Evolutionary conservation across 2,329 filamentous ascomycete genomes (phyloP).

Genomic region (Zymoseptoria passerinii): DNA sequence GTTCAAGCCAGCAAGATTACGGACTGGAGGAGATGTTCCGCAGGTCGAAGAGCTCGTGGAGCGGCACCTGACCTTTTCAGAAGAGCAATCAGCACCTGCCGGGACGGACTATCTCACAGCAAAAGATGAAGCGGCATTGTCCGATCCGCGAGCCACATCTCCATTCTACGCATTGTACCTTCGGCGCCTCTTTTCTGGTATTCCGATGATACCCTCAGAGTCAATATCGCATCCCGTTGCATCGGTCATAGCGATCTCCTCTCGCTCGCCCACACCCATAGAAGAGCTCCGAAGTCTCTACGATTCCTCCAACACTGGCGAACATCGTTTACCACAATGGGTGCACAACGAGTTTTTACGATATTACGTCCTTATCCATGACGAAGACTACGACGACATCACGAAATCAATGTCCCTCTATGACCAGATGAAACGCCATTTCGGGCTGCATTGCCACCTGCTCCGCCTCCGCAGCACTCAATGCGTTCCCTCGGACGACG

Average conservation of each 20-base stretch:
- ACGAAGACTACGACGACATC: slow-evolving; percentile 92
- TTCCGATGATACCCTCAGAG: slow-evolving; percentile 75
- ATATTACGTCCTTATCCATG: slow-evolving; percentile 94
- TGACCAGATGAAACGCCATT: slow-evolving; percentile 98
- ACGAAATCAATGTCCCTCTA: slow-evolving; percentile 81
- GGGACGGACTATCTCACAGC: slow-evolving; percentile 38
- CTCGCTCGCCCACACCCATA: slow-evolving; percentile 71
- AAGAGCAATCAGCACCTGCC: slow-evolving; percentile 41
- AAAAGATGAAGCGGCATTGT: slow-evolving; percentile 14
- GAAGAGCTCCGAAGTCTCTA: slow-evolving; percentile 81
- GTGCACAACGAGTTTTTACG: slow-evolving; percentile 85
- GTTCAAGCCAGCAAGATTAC: slow-evolving; percentile 32
- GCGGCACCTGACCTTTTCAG: slow-evolving; percentile 67
- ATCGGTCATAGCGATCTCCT: slow-evolving; percentile 91
- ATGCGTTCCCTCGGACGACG: slow-evolving; percentile 83
- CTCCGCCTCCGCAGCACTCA: slow-evolving; percentile 75
- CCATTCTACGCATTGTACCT: slow-evolving; percentile 80
- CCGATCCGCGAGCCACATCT: slow-evolving; percentile 17
- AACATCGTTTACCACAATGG: slow-evolving; percentile 68
- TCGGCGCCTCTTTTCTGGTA: slow-evolving; percentile 69
- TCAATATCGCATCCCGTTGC: slow-evolving; percentile 92
- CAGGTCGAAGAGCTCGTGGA: slow-evolving; percentile 76
- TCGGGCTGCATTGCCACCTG: slow-evolving; percentile 90
- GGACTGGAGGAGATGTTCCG: slow-evolving; percentile 47
- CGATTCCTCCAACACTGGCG: slow-evolving; percentile 70